phyloP scores from a whole-genome alignment of 805 yeast genomes.

The Sungouiella thailandica region DNA sequence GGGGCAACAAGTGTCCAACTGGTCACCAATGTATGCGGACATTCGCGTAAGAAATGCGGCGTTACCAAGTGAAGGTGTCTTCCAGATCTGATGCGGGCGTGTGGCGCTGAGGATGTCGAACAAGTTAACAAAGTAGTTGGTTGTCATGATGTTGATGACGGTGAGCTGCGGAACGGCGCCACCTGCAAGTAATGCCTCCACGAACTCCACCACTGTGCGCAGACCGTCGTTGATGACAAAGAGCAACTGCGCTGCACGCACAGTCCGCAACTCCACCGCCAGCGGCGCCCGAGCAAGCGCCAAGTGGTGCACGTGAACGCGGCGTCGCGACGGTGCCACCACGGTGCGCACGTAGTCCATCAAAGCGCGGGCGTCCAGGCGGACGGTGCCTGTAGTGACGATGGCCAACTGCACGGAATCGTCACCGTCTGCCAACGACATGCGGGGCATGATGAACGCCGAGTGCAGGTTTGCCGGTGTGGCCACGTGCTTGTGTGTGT shows the following conservation, averaged over 20 bases:
- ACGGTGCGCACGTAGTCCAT: conserved; percentile 12
- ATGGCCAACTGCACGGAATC: conserved; percentile 18
- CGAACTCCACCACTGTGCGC: conserved; percentile 20
- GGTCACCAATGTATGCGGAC: conserved; percentile 24
- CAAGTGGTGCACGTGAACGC: conserved; percentile 7
- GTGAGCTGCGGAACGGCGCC: conserved; percentile 23
- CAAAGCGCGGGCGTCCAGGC: conserved; percentile 17
- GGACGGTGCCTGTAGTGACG: conserved; percentile 17
- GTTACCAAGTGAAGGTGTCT: conserved; percentile 28
- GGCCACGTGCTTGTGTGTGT: neutral
- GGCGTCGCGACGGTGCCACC: neutral
- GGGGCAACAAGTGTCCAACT: conserved; percentile 11
- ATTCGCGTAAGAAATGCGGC: conserved; percentile 21
- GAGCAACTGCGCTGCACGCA: conserved; percentile 23
- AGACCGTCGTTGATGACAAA: conserved; percentile 39
- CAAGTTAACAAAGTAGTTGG: conserved; percentile 35
- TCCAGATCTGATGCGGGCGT: conserved; percentile 37
- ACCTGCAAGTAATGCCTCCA: conserved; percentile 9
- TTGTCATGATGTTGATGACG: conserved; percentile 35
- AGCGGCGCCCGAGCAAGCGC: conserved; percentile 5
- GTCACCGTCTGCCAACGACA: conserved; percentile 20
- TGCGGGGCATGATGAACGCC: conserved; percentile 36
- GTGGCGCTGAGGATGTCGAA: conserved; percentile 30
- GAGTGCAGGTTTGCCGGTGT: conserved; percentile 1
- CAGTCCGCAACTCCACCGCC: conserved; percentile 12